Evolutionary conservation across 1,139 yeast species (phyloP).

Genomic region (Nadsonia starkeyi-henricii): DNA sequence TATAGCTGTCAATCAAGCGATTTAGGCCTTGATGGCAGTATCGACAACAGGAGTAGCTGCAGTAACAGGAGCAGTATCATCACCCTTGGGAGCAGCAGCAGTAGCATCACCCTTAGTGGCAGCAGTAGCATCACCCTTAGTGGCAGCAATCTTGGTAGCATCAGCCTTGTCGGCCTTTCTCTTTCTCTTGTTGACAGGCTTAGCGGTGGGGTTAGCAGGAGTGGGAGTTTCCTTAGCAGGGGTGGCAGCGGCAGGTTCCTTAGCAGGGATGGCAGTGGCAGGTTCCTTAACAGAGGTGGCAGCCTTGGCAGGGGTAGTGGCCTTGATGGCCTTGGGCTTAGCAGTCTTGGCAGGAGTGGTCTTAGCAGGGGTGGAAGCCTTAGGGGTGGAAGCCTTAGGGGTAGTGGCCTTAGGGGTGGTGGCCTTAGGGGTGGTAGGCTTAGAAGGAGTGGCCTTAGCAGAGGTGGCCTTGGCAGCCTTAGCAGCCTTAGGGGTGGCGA

Average conservation of each 20-base stretch:
- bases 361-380: background rate
- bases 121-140: background rate
- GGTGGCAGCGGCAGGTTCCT: background rate
- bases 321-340: background rate
- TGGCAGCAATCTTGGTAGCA: background rate
- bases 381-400: background rate
- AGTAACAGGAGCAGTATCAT: background rate
- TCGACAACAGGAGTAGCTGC: background rate
- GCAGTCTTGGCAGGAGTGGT: too few species aligned
- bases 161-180: background rate
- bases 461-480: background rate
- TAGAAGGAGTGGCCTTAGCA: background rate
- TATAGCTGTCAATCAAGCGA: background rate
- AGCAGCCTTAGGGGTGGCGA: background rate
- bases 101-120: constrained; percentile 1
- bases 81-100: background rate
- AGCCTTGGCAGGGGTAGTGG: background rate
- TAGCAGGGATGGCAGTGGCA: background rate
- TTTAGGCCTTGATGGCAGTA: background rate
- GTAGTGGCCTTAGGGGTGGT: background rate
- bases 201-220: background rate
- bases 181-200: background rate
- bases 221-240: background rate
- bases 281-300: background rate
- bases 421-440: background rate